These are phyloP conservation scores for Sugiyamaella smithiae DNA, from an alignment of 805 yeast species.

Conservation along the genomic window DNA sequence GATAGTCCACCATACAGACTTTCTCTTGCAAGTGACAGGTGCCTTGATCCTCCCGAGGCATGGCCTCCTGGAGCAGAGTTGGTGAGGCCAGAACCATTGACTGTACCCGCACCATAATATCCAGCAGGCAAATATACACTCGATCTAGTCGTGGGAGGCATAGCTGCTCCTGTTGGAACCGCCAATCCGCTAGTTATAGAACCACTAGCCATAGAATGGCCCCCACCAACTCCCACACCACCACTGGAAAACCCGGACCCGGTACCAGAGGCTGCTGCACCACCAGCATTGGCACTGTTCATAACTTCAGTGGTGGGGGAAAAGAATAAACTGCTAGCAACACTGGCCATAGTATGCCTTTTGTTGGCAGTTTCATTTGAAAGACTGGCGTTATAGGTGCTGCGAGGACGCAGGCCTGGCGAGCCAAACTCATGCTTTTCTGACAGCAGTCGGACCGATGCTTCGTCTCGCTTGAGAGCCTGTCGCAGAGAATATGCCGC, in stretches of 20 bases:
- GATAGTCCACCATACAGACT: conserved; percentile 13
- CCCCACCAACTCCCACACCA: background rate
- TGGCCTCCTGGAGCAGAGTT: conserved; percentile 12
- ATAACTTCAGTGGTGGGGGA: conserved; percentile 79
- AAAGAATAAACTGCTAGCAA: conserved; percentile 47
- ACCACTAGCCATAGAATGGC: conserved; percentile 1
- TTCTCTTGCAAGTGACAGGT: conserved; percentile 22
- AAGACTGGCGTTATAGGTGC: conserved; percentile 10
- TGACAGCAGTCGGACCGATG: conserved; percentile 8
- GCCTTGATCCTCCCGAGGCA: conserved; percentile 23
- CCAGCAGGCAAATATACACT: conserved; percentile 31
- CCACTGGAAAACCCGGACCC: conserved; percentile 4
- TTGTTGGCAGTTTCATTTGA: conserved; percentile 12
- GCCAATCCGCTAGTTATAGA: conserved; percentile 8
- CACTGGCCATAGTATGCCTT: conserved; percentile 16
- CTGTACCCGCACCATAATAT: conserved; percentile 26
- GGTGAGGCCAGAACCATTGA: conserved; percentile 12
- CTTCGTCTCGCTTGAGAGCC: conserved; percentile 47
- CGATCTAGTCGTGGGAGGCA: conserved; percentile 13
- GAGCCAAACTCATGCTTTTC: conserved; percentile 5
- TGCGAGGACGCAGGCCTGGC: conserved; percentile 12
- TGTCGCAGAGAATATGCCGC: conserved; percentile 47
- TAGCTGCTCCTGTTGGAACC: background rate
- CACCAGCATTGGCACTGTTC: conserved; percentile 38
- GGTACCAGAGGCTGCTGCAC: conserved; percentile 13